Conservation (phyloP, 345 rosid species). For the Eucalyptus urophylla region DNA sequence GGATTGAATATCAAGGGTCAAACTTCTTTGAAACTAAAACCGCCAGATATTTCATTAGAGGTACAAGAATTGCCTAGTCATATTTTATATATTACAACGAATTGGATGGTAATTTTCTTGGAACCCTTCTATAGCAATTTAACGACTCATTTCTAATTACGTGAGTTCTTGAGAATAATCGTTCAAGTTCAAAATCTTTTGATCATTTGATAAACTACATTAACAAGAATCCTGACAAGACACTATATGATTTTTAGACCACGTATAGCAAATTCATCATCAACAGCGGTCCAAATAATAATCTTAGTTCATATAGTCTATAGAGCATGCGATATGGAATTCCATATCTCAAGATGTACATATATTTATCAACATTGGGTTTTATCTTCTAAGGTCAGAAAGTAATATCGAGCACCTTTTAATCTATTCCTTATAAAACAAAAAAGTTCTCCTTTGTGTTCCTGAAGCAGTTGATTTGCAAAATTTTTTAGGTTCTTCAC, state of each 20-base stretch:
- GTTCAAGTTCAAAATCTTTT: too few species aligned
- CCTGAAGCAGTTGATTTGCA: background rate
- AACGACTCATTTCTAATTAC: too few species aligned
- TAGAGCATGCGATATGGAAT: rapidly evolving
- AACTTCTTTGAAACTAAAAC: background rate
- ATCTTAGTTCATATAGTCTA: too few species aligned
- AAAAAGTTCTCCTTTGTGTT: background rate
- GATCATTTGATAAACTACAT: background rate
- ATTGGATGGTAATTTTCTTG: too few species aligned
- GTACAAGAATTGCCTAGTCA: too few species aligned
- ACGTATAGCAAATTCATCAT: too few species aligned
- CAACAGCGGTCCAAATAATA: background rate
- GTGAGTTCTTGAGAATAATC: too few species aligned
- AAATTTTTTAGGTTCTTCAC: background rate
- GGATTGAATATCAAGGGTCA: background rate
- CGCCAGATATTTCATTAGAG: background rate
- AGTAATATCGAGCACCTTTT: background rate
- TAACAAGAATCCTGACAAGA: rapidly evolving
- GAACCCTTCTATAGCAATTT: rapidly evolving
- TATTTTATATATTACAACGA: too few species aligned
- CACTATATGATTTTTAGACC: rapidly evolving
- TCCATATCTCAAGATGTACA: background rate
- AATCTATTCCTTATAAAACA: background rate
- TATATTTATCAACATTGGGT: background rate
- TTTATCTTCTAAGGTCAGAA: background rate